Base-by-base conservation (phyloP, 2,329 filamentous ascomycete genomes). In the Falciphora oryzae region DNA sequence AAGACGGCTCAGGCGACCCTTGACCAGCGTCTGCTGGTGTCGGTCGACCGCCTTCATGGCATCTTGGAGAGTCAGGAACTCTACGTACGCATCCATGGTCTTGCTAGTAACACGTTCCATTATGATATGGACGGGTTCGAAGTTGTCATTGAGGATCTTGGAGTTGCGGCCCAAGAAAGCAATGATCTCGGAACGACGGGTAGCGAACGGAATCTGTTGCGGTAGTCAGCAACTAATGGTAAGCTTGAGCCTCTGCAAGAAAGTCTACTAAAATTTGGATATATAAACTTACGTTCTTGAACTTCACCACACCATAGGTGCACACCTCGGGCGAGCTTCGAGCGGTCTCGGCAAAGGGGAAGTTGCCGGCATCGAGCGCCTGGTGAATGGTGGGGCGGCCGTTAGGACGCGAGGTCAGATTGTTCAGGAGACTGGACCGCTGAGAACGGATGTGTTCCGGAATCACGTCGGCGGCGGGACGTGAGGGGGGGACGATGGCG, bases 31-130 rank as follows among this genome's bases (percentile, higher is more conserved):
- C 16, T 72, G 69, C 31, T 80, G 76, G 65, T 83, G 80, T 44
- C 79, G 78, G 32, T 82, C 78, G 0, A 87, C 82, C 2, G 82
- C 80, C 61, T 77, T 78, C 64, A 83, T 75, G 4, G 86, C 86
- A 65, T 85, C 84, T 7, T 80, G 73, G 5, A 82, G 74, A 31
- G 74, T 80, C 28, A 79, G 70, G 65, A 88, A 86, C 73, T 88
- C 85, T 57, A 86, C 80, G 66, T 82, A 88, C 4, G 81, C 83
- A 66, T 88, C 85, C 73, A 85, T 81, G 0, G 85, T 88, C 79
- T 87, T 88, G 70, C 81, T 81, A 3, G 83, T 84, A 28, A 81
- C 78, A n/a, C 84, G 80, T 64, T 88, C 85, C 85, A 88, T 87
- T 68, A 87, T 85, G 67, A 88, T 86, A 66, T 88, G 85, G 10